Evolutionary conservation across 352 stramenopile genomes (phyloP).

Genomic region (Pythium graminicola): DNA sequence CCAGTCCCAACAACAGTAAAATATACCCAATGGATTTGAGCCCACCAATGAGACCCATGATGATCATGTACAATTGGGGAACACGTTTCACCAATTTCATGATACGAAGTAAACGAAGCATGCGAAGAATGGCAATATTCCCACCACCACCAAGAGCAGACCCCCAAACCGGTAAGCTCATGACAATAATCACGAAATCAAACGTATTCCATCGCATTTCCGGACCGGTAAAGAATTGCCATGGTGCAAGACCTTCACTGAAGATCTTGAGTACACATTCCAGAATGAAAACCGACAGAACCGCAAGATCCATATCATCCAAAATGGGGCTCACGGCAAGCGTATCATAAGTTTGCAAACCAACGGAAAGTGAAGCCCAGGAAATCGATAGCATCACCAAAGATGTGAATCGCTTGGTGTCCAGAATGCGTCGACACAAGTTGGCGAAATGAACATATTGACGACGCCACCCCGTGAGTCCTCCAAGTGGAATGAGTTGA

Average conservation of each 20-base stretch:
- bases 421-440: conserved; percentile 33
- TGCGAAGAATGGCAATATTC: conserved; percentile 79
- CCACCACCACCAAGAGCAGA: conserved; percentile 41
- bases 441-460: conserved; percentile 39
- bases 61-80: conserved; percentile 88
- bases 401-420: conserved; percentile 56
- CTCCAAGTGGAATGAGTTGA: conserved; percentile 31
- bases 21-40: conserved; percentile 90
- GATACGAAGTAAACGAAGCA: conserved; percentile 83
- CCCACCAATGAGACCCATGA: conserved; percentile 84
- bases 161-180: conserved; percentile 67
- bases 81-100: conserved; percentile 88
- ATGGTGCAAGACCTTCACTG: conserved; percentile 63
- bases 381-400: conserved; percentile 70
- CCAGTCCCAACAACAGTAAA: conserved; percentile 74
- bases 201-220: conserved; percentile 83
- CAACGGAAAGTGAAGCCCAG: conserved; percentile 74
- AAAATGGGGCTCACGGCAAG: conserved; percentile 38
- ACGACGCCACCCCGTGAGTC: conserved; percentile 26
- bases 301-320: conserved; percentile 54
- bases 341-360: conserved; percentile 66
- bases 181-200: conserved; percentile 78
- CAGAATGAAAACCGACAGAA: conserved; percentile 71
- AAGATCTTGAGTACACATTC: conserved; percentile 75
- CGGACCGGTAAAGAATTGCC: conserved; percentile 63